phyloP scores from a whole-genome alignment of 805 yeast genomes.

The Lachancea lanzarotensis region DNA sequence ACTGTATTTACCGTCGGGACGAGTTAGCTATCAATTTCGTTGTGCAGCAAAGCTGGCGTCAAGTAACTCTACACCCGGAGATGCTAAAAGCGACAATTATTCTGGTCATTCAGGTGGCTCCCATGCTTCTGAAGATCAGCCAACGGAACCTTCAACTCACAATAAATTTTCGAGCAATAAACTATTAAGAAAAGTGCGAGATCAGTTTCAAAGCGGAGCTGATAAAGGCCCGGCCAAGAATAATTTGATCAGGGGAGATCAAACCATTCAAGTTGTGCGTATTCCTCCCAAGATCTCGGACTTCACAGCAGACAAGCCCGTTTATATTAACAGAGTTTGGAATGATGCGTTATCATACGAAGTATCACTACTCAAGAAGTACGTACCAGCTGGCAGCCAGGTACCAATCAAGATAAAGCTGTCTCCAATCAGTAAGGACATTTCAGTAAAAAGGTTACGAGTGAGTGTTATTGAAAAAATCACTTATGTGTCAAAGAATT shows the following conservation, averaged over 20 bases:
- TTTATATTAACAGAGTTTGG: slow-evolving; percentile 72
- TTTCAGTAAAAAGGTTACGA: slow-evolving; percentile 55
- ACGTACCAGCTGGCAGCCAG: slow-evolving; percentile 56
- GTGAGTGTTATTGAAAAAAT: slow-evolving; percentile 62
- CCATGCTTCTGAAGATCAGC: slow-evolving; percentile 7
- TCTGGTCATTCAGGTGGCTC: slow-evolving; percentile 3
- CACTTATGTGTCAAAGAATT: slow-evolving; percentile 52
- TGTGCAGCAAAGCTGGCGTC: slow-evolving; percentile 14
- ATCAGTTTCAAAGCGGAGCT: slow-evolving; percentile 15
- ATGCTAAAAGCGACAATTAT: slow-evolving; percentile 7
- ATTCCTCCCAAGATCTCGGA: slow-evolving; percentile 36
- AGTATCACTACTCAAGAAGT: slow-evolving; percentile 64
- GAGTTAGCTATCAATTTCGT: slow-evolving; percentile 20
- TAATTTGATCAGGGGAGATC: slow-evolving; percentile 25
- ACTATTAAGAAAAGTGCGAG: slow-evolving; percentile 25
- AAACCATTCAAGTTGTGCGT: slow-evolving; percentile 33
- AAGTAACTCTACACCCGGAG: not conserved
- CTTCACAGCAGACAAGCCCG: slow-evolving; percentile 54
- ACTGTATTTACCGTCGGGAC: slow-evolving; percentile 33
- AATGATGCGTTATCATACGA: slow-evolving; percentile 64
- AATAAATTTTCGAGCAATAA: slow-evolving; percentile 6
- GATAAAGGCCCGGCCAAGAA: not conserved
- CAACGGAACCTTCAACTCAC: slow-evolving; percentile 3
- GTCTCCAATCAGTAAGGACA: slow-evolving; percentile 57
- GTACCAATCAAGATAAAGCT: slow-evolving; percentile 56